Conservation (phyloP, 306 rosid genomes). For the Prosopis cineraria region DNA sequence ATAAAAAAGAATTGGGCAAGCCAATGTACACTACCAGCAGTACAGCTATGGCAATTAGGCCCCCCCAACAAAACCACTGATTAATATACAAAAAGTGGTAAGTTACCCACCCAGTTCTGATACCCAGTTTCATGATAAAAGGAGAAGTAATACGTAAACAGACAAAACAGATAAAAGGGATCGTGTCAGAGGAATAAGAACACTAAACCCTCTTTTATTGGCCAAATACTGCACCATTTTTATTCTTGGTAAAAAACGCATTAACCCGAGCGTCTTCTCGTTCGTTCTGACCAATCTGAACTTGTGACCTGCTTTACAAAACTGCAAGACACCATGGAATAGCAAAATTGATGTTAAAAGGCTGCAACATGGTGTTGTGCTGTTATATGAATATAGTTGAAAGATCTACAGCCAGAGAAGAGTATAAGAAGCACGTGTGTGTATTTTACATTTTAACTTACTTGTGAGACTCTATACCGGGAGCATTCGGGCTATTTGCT, state of each 20-base stretch:
- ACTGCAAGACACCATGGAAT: conserved; percentile 51
- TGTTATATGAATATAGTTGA: not conserved
- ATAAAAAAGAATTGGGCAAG: conserved; percentile 3
- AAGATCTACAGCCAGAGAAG: not conserved
- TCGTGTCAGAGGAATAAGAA: conserved; percentile 37
- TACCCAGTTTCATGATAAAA: conserved; percentile 26
- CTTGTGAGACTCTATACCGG: conserved; percentile 63
- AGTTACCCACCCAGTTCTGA: conserved; percentile 30
- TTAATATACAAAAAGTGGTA: conserved; percentile 50
- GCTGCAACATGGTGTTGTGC: not conserved
- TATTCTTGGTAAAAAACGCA: conserved; percentile 26
- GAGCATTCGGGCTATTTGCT: conserved; percentile 48
- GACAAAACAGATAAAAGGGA: conserved; percentile 31
- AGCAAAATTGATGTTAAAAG: conserved; percentile 25
- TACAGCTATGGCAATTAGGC: conserved; percentile 20
- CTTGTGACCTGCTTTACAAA: conserved; percentile 61
- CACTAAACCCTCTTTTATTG: conserved; percentile 31
- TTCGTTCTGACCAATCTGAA: conserved; percentile 43
- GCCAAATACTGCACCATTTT: not conserved
- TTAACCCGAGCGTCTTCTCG: conserved; percentile 33
- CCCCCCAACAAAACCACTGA: conserved; percentile 41
- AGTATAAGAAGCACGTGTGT: conserved; percentile 1
- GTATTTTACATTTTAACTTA: conserved; percentile 39
- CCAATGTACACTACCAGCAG: conserved; percentile 16
- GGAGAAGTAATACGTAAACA: conserved; percentile 29